Evolutionary conservation across 805 yeast genomes (phyloP).

Genomic region (Tetrapisispora nanseiensis): DNA sequence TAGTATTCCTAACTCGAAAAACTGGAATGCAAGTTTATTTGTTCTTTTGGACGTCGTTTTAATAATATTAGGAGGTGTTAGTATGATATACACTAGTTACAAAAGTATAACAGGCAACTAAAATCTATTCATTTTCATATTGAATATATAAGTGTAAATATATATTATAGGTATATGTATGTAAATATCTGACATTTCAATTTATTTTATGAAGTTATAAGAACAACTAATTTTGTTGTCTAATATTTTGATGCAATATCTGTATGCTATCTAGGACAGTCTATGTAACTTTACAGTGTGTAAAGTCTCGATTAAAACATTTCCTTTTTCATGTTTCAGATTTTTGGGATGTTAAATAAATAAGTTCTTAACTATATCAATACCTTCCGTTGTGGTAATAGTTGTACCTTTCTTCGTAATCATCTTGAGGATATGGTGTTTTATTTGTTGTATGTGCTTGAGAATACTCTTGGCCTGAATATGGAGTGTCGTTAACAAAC

Average conservation of each 20-base stretch:
- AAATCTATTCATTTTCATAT: no score
- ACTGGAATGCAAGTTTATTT: conserved; percentile 18
- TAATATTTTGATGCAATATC: no score
- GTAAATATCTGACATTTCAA: no score
- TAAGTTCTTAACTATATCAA: not conserved
- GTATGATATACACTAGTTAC: conserved; percentile 57
- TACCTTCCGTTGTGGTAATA: conserved; percentile 1
- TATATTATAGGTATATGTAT: no score
- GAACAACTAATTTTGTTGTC: no score
- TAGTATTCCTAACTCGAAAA: conserved; percentile 21
- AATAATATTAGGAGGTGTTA: conserved; percentile 45
- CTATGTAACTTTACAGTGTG: no score
- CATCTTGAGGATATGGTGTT: conserved; percentile 4
- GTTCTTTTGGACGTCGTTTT: conserved; percentile 39
- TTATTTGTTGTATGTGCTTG: not conserved
- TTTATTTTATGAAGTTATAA: no score
- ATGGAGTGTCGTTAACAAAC: not conserved
- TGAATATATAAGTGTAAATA: no score
- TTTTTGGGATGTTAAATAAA: not conserved
- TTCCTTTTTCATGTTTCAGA: no score
- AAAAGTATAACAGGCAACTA: conserved; percentile 32
- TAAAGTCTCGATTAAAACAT: no score
- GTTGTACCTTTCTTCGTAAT: not conserved
- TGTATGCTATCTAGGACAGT: no score
- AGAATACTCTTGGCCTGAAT: not conserved